These are phyloP conservation scores for Blastobotrys elegans DNA, from an alignment of 1,139 yeast genomes.

Conservation along the genomic window DNA sequence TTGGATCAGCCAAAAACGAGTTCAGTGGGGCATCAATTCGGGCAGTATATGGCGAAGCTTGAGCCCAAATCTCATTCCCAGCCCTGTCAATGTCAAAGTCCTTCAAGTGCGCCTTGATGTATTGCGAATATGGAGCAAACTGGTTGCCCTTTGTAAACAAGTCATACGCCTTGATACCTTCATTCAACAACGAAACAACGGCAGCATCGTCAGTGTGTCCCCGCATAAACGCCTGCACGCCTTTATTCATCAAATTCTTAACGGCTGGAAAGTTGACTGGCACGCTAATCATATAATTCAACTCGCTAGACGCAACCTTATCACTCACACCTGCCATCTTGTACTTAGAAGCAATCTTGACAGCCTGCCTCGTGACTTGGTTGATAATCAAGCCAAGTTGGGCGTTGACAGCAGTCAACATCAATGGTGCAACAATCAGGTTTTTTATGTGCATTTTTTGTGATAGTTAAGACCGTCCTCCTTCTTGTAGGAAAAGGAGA, in stretches of 20 bases:
- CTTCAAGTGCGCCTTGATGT: constrained; percentile 20
- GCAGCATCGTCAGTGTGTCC: constrained; percentile 12
- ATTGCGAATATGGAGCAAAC: constrained; percentile 22
- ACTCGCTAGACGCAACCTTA: constrained; percentile 26
- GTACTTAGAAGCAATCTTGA: constrained; percentile 15
- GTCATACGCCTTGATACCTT: constrained; percentile 21
- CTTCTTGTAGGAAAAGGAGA: no score
- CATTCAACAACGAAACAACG: constrained; percentile 15
- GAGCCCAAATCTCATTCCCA: constrained; percentile 8
- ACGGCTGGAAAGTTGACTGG: constrained; percentile 22
- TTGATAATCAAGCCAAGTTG: constrained; percentile 12
- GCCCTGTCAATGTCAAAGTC: constrained; percentile 24
- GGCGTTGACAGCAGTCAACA: constrained; percentile 16
- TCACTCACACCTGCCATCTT: constrained; percentile 18
- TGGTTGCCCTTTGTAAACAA: constrained; percentile 22
- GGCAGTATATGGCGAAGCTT: constrained; percentile 11
- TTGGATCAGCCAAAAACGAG: constrained; percentile 22
- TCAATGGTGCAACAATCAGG: constrained; percentile 6
- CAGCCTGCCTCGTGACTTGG: constrained; percentile 14
- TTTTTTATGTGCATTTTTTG: constrained; percentile 3
- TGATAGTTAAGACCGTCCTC: no score
- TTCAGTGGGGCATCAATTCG: constrained; percentile 6
- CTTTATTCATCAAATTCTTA: constrained; percentile 19
- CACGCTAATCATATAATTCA: constrained; percentile 20
- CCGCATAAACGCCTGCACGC: constrained; percentile 13